Evolutionary conservation across 331 rosid genomes (phyloP).

Genomic region (Malus hybrid): DNA sequence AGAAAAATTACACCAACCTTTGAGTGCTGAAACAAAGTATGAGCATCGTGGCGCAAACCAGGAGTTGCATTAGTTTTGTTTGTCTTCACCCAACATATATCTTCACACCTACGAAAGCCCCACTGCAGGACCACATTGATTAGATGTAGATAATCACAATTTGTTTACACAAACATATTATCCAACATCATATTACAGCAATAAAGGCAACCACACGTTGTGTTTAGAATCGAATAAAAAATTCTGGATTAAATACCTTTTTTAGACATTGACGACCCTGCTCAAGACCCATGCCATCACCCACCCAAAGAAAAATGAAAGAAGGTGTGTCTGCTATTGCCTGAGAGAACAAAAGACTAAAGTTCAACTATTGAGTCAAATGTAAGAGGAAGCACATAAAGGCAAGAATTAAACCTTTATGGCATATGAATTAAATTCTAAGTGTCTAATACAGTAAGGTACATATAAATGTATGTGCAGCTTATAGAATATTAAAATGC

Average conservation of each 20-base stretch:
- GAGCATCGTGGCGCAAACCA: slow-evolving; percentile 84
- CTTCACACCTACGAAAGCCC: slow-evolving; percentile 94
- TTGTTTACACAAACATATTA: background rate
- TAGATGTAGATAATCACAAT: background rate
- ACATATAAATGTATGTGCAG: background rate
- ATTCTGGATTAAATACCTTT: slow-evolving; percentile 49
- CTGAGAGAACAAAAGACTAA: slow-evolving; percentile 26
- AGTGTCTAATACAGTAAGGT: background rate
- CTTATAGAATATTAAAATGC: background rate
- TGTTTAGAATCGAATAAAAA: background rate
- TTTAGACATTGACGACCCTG: slow-evolving; percentile 96
- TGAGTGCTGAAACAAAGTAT: slow-evolving; percentile 93
- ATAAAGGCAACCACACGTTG: background rate
- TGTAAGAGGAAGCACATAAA: slow-evolving; percentile 7
- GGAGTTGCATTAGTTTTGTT: slow-evolving; percentile 80
- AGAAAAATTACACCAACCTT: slow-evolving; percentile 45
- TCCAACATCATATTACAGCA: background rate
- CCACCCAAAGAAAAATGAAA: slow-evolving; percentile 96
- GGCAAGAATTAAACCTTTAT: background rate
- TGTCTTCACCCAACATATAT: slow-evolving; percentile 98
- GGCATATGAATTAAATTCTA: background rate
- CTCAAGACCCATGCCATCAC: slow-evolving; percentile 93
- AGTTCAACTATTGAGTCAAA: slow-evolving; percentile 22
- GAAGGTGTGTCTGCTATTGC: slow-evolving; percentile 98
- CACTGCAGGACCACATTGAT: slow-evolving; percentile 49